Evolutionary conservation across 371 early-diverging fungal species (phyloP), one percentile per base, ranked within the genome.

Genomic region (Haplosporangium sp.): DNA sequence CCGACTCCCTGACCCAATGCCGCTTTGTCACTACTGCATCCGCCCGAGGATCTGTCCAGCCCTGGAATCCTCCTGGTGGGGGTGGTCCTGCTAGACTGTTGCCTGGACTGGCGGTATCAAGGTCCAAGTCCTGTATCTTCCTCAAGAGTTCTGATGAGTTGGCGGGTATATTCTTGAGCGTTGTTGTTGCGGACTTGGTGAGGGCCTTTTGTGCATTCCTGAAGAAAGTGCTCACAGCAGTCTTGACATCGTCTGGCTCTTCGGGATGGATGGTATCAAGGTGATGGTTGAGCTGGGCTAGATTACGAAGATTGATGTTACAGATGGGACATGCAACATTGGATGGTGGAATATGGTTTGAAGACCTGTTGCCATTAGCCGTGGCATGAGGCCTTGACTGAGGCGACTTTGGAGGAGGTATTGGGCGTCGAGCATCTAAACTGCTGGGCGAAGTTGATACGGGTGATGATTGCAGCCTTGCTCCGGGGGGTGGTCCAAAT

Each of bases 111-210:
- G 64, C 67, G 47, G 72, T 51, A 46, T 77, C 77, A 36, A 77
- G 40, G 42, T 77, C 77, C 23, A 77, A 18, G 36, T 77, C 77
- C 64, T 77, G 77, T 10, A 77, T 71, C 59, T 71, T 77, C 41
- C 77, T 71, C 62, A 77, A 67, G 60, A 76, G 71, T 18, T 76
- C 76, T 8, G 76, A 66, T 4, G 76, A 71, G 67, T 76, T 76
- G 53, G 76, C 76, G 70, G 76, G 76, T 76, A 76, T 76, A 76
- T 76, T 76, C 64, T 76, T 76, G 71, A 76, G 54, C n/a, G 77
- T 77, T 1, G 72, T 77, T 0, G 77, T 63, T 12, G 77, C 77
- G 45, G 58, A 57, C 54, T 67, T 77, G 54, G 77, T 64, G 14
- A 76, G 56, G n/a, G 71, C 76, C 52, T 70, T 76, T 70, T 76